These are phyloP conservation scores for Gomphus sp. DNA, from an alignment of 1,284 basidiomycete species.

Conservation along the genomic window DNA sequence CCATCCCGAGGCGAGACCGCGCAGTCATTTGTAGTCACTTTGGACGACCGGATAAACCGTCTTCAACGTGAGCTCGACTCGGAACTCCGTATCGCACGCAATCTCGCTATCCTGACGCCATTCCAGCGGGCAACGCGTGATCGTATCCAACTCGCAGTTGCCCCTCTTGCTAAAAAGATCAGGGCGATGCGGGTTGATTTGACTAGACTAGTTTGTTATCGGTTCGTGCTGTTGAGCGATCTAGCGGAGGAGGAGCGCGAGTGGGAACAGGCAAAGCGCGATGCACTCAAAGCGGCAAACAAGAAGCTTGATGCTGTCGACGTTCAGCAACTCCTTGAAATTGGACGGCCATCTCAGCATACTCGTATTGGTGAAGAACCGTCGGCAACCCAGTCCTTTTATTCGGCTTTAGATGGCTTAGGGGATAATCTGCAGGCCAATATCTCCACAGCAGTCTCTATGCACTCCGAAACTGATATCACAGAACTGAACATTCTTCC, in stretches of 20 bases:
- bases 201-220: slow-evolving; percentile 64
- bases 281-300: slow-evolving; percentile 65
- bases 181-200: slow-evolving; percentile 65
- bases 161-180: slow-evolving; percentile 58
- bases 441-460: neutral
- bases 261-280: slow-evolving; percentile 56
- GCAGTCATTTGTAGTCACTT: slow-evolving; percentile 51
- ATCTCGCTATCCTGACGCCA: slow-evolving; percentile 80
- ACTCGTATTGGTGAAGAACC: slow-evolving; percentile 5
- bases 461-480: neutral
- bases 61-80: slow-evolving; percentile 60
- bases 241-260: slow-evolving; percentile 63
- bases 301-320: slow-evolving; percentile 37
- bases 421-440: neutral
- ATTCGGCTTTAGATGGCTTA: slow-evolving; percentile 9
- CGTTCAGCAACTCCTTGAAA: neutral
- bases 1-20: slow-evolving; percentile 51
- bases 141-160: slow-evolving; percentile 54
- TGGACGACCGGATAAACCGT: slow-evolving; percentile 50
- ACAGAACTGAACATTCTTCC: neutral
- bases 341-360: neutral
- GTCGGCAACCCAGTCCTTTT: slow-evolving; percentile 11
- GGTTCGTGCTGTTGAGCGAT: slow-evolving; percentile 66
- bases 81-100: slow-evolving; percentile 67
- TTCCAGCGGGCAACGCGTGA: slow-evolving; percentile 81